phyloP scores from a whole-genome alignment of 2,329 filamentous ascomycete genomes.

The Cordyceps cateniannulata region DNA sequence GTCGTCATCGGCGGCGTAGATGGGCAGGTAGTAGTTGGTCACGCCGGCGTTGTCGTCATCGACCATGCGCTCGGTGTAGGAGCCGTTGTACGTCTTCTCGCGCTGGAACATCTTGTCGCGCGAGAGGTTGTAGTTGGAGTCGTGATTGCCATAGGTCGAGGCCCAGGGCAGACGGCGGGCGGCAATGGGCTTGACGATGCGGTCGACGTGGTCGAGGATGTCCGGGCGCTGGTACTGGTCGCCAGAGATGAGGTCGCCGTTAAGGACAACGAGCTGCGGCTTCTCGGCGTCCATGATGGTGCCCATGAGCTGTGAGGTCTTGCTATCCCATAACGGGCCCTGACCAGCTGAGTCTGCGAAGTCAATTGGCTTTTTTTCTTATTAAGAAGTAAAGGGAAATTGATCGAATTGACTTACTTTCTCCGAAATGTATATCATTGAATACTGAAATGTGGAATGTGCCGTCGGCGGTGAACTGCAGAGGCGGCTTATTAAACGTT shows the following conservation, averaged over 20 bases:
- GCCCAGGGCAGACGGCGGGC: constrained; percentile 26
- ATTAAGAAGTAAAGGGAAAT: neutral
- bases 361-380: neutral
- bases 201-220: constrained; percentile 10
- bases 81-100: constrained; percentile 19
- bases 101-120: constrained; percentile 17
- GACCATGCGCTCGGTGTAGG: constrained; percentile 21
- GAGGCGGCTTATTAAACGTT: neutral
- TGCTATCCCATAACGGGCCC: constrained; percentile 47
- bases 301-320: constrained; percentile 50
- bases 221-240: neutral
- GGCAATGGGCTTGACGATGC: constrained; percentile 30
- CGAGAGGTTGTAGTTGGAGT: constrained; percentile 16
- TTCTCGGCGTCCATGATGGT: constrained; percentile 50
- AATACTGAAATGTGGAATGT: constrained; percentile 55
- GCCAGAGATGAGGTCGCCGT: constrained; percentile 13
- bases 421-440: constrained; percentile 65
- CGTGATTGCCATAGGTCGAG: constrained; percentile 15
- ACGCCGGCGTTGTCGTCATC: constrained; percentile 21
- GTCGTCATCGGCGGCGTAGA: constrained; percentile 20
- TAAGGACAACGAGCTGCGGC: constrained; percentile 55
- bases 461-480: constrained; percentile 33
- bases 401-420: constrained; percentile 46
- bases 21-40: constrained; percentile 38
- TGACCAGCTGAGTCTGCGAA: constrained; percentile 38